Evolutionary conservation across 768 basidiomycete genomes (phyloP), one percentile per base, ranked within the genome.

Genomic region (Lactifluus piperatus): DNA sequence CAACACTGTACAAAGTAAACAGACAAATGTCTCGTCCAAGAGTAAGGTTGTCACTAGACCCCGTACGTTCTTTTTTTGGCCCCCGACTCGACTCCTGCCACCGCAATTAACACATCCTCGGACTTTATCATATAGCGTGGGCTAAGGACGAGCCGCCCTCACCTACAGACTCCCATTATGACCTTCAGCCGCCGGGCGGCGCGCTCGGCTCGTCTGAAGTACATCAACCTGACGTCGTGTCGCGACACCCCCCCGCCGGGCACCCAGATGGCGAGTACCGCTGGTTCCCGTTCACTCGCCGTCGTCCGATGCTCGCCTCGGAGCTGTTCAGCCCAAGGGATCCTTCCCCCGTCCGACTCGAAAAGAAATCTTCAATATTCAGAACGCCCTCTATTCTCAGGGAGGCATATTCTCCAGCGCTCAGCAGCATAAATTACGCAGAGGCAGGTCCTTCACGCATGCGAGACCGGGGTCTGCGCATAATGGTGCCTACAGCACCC

Each of bases 211-310:
- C 68, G 37, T 65, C 72, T 55, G 75, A 77, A 34, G 68, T 75
- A 39, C 77, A 76, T 14, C 75, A 78, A 16, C 79, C 78, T 36
- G 84, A 83, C 67, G 72, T 75, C 58, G 77, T 74, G 29, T 85
- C 84, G 16, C 77, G 77, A 57, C 73, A 77, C 50, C 81, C 82
- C 13, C 77, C 75, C 4, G 60, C 64, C 69, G 62, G 66, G 60
- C 61, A 55, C 70, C 54, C 66, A 65, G 41, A 62, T 73, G 70
- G 44, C 29, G 63, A 65, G 27, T 41, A 64, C 18, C 81, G 81
- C 51, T 91, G 88, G 88, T 88, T 83, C 82, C 73, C 85, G 0
- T 89, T 91, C 69, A 82, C 82, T 27, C 79, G 82, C 39, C 81
- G 83, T 47, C 79, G 82, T 18, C 53, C 62, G 13, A 39, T 39